Base-by-base conservation (phyloP, 176 grass and related monocot species). In the Tillandsia fasciculata region DNA sequence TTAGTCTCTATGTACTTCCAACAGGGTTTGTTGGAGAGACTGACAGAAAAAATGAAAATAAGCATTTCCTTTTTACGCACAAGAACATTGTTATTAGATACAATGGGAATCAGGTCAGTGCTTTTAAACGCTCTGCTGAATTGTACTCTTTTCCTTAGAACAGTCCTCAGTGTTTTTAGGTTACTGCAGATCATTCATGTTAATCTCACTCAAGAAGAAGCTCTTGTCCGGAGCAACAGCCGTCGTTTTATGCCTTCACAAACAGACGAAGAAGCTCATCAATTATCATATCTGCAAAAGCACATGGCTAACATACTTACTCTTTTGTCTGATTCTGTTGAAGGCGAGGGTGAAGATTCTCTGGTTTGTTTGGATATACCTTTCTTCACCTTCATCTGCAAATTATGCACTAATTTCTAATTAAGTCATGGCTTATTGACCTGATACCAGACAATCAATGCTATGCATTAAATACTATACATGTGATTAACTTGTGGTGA, bases 41-140 rank as follows among this genome's bases (percentile, higher is more conserved):
- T 72, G 92, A 92, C 79, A 96, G 92, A 74, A 91, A 87, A 58
- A 91, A 87, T 83, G 88, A 96, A 77, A 88, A 96, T 75, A 89
- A 85, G 76, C 92, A 96, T 66, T 96, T 92, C 54, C 86, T 96
- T 68, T 89, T 87, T 77, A 92, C 92, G 15, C 92, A 96, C 73
- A 96, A 92, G 73, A 88, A 77, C 63, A 87, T 96, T 66, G n/a
- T 78, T 77, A 57, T 92, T 71, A 86, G 88, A 74, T 89, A 92
- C 81, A 96, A 96, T 11, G 81, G 76, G 52, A 82, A 92, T 69
- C 83, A 88, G 88, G 92, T 96, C 80, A 2, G 81, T 82, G 13
- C 24, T 77, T 73, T 59, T 14, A 59, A 59, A 9, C 56, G 20
- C 20, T 59, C 20, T 59, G 8, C 12, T 14, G 56, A 59, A 10